Conservation (phyloP, 2,329 filamentous ascomycete genomes). For the Clarireedia paspali region DNA sequence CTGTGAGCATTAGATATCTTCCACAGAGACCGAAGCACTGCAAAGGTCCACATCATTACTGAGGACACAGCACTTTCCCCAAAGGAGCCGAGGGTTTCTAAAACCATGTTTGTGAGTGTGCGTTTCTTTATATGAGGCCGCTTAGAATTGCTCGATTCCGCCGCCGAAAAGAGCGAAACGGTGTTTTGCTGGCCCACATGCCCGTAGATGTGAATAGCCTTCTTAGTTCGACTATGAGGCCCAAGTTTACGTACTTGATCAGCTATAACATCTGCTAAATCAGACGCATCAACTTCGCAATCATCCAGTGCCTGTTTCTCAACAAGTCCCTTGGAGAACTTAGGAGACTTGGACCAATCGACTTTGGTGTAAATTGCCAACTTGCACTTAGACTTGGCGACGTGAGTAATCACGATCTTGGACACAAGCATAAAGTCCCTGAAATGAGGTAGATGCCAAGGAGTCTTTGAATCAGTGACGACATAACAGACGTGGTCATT, state of each 20-base stretch:
- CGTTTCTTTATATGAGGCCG: slow-evolving; percentile 52
- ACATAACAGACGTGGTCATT: slow-evolving; percentile 67
- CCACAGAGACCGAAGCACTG: slow-evolving; percentile 55
- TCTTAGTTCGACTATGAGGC: slow-evolving; percentile 64
- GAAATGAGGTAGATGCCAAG: slow-evolving; percentile 69
- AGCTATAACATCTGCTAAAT: slow-evolving; percentile 66
- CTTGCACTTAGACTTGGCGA: slow-evolving; percentile 87
- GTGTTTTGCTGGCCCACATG: slow-evolving; percentile 62
- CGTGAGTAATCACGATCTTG: slow-evolving; percentile 90
- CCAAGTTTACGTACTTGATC: slow-evolving; percentile 72
- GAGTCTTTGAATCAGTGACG: slow-evolving; percentile 52
- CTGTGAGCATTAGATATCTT: slow-evolving; percentile 65
- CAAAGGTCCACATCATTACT: slow-evolving; percentile 70
- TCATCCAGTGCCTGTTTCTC: slow-evolving; percentile 69
- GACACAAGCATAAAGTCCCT: slow-evolving; percentile 73
- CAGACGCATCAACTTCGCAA: slow-evolving; percentile 62
- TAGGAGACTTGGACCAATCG: slow-evolving; percentile 69
- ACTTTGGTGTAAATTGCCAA: slow-evolving; percentile 80
- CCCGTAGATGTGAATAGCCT: slow-evolving; percentile 73
- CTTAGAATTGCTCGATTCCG: slow-evolving; percentile 36
- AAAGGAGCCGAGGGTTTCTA: slow-evolving; percentile 66
- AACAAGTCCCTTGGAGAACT: slow-evolving; percentile 52
- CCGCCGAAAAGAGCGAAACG: slow-evolving; percentile 49
- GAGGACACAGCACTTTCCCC: slow-evolving; percentile 68
- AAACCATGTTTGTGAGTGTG: slow-evolving; percentile 60